These are phyloP conservation scores for Crithidia thermophila DNA, from an alignment of 208 protist species.

Conservation along the genomic window DNA sequence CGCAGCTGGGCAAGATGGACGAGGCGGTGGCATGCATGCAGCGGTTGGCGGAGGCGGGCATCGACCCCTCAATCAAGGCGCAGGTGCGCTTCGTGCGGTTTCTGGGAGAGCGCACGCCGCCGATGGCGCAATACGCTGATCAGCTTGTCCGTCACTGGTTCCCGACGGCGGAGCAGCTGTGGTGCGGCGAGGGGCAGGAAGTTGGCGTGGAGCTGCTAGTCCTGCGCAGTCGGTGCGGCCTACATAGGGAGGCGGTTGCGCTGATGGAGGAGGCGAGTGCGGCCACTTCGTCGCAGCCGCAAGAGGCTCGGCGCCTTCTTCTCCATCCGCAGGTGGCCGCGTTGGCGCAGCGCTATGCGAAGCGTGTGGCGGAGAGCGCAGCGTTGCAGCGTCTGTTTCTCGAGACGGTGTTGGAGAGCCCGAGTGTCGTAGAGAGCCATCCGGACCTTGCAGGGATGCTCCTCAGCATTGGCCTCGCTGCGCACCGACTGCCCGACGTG, in stretches of 20 bases:
- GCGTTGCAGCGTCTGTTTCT: conserved; percentile 25
- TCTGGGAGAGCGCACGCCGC: conserved; percentile 38
- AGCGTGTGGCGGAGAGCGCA: background rate
- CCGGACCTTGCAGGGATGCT: conserved; percentile 23
- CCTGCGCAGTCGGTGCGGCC: conserved; percentile 1
- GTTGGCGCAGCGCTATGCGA: background rate
- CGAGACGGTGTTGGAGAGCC: conserved; percentile 2
- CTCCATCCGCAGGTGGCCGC: conserved; percentile 4
- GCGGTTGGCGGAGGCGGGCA: conserved; percentile 52
- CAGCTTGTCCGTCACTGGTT: conserved; percentile 81
- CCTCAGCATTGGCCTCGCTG: conserved; percentile 9
- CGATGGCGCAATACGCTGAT: conserved; percentile 67
- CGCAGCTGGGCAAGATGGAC: conserved; percentile 38
- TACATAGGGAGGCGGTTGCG: background rate
- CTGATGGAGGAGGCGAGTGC: conserved; percentile 34
- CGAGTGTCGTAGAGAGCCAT: background rate
- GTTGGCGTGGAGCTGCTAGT: conserved; percentile 60
- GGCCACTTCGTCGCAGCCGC: conserved; percentile 18
- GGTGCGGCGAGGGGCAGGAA: conserved; percentile 29
- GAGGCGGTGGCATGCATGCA: conserved; percentile 71
- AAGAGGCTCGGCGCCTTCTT: conserved; percentile 35
- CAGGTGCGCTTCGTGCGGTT: conserved; percentile 60
- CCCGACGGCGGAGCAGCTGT: conserved; percentile 22
- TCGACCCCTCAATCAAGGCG: conserved; percentile 50
- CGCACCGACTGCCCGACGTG: conserved; percentile 19